A percentile compares a stretch with the other conserved stretches of the same genome.
These are phyloP conservation scores for Nicotiana paniculata DNA, from an alignment of 257 asterid species.

Conservation along the genomic window DNA sequence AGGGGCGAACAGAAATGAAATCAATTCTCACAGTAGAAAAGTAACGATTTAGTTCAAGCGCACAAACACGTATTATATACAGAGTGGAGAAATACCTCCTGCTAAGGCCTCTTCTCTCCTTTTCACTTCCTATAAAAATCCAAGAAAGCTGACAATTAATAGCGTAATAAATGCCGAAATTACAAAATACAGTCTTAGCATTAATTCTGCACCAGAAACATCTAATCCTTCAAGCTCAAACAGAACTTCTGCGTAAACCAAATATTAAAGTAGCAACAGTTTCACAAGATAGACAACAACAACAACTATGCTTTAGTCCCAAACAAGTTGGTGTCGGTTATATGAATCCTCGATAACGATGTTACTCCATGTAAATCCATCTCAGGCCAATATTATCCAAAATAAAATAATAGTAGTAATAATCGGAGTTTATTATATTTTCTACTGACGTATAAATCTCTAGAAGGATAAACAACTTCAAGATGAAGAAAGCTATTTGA, in stretches of 20 bases:
- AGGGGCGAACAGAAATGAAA: background rate
- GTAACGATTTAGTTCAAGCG: background rate
- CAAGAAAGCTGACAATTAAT: slow-evolving; percentile 10
- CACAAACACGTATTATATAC: background rate
- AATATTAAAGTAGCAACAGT: background rate
- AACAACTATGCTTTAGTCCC: too few relatives aligned
- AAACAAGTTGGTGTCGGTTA: too few relatives aligned
- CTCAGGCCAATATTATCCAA: too few relatives aligned
- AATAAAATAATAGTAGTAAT: too few relatives aligned
- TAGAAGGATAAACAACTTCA: too few relatives aligned
- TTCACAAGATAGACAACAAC: too few relatives aligned
- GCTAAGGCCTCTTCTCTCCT: slow-evolving; percentile 71
- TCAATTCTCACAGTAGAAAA: background rate
- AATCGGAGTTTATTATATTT: too few relatives aligned
- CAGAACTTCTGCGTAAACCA: background rate
- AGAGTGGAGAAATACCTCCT: slow-evolving; percentile 40
- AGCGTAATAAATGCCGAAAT: slow-evolving; percentile 5
- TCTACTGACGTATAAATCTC: too few relatives aligned
- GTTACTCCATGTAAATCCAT: too few relatives aligned
- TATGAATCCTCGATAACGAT: too few relatives aligned
- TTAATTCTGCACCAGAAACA: background rate
- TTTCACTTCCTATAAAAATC: slow-evolving; percentile 57
- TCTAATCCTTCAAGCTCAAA: background rate
- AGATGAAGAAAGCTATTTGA: background rate
- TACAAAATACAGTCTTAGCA: background rate